phyloP scores from a whole-genome alignment of 164 flowering plant species.

The Amborella trichopoda region DNA sequence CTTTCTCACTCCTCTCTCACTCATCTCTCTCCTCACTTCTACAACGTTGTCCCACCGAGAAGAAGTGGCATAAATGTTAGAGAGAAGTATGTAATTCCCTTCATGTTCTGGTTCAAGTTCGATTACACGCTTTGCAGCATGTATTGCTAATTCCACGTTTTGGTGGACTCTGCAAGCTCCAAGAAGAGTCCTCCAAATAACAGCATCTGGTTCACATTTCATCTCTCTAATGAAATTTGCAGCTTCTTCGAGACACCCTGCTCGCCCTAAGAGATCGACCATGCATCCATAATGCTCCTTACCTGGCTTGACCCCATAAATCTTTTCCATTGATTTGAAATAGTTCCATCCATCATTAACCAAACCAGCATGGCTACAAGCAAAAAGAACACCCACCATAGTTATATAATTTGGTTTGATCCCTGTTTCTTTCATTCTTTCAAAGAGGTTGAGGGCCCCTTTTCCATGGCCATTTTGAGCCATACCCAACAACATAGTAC shows the following conservation, averaged over 20 bases:
- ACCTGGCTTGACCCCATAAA: constrained; percentile 52
- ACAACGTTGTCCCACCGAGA: constrained; percentile 58
- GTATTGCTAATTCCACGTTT: constrained; percentile 43
- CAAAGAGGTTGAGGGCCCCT: constrained; percentile 51
- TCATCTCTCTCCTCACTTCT: constrained; percentile 46
- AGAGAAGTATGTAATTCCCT: constrained; percentile 56
- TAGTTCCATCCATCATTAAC: constrained; percentile 53
- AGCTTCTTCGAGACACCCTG: constrained; percentile 76
- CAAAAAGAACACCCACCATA: constrained; percentile 66
- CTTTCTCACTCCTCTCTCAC: constrained; percentile 41
- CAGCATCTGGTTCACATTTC: constrained; percentile 61
- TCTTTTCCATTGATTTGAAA: constrained; percentile 54
- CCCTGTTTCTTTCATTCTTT: constrained; percentile 48
- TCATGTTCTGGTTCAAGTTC: constrained; percentile 56
- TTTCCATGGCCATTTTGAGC: constrained; percentile 75
- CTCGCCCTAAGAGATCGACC: constrained; percentile 83
- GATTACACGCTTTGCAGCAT: constrained; percentile 55
- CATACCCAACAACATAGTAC: constrained; percentile 80
- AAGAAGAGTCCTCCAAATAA: constrained; percentile 68
- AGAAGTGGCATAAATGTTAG: constrained; percentile 63
- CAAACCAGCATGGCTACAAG: constrained; percentile 92
- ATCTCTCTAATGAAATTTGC: constrained; percentile 43
- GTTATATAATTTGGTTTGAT: constrained; percentile 56
- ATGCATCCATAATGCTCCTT: constrained; percentile 85
- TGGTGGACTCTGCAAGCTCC: constrained; percentile 69